Evolutionary conservation across 768 basidiomycete genomes (phyloP).

Genomic region (Naganishia vaughanmartiniae): DNA sequence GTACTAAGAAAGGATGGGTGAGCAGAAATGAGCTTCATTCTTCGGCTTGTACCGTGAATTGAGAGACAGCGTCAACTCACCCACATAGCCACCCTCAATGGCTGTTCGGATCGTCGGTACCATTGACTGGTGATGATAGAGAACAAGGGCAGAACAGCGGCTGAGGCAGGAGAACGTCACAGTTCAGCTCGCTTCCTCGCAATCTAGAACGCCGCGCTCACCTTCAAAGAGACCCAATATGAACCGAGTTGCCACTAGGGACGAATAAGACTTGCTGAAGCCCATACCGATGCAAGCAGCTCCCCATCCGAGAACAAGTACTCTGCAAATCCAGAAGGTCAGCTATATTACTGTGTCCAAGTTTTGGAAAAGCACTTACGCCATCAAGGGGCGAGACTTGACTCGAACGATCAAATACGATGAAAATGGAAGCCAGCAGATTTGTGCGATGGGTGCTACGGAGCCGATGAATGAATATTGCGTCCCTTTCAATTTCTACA

Average conservation of each 20-base stretch:
- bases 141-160: slow-evolving; percentile 51
- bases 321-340: neutral
- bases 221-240: slow-evolving; percentile 51
- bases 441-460: slow-evolving; percentile 47
- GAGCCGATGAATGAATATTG: slow-evolving; percentile 40
- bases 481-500: slow-evolving; percentile 12
- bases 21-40: neutral
- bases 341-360: neutral
- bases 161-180: neutral
- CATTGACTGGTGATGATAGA: slow-evolving; percentile 52
- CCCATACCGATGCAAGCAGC: slow-evolving; percentile 40
- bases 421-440: slow-evolving; percentile 49
- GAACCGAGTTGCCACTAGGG: slow-evolving; percentile 50
- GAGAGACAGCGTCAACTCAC: neutral
- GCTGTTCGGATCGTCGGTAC: slow-evolving; percentile 58
- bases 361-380: slow-evolving; percentile 23
- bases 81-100: slow-evolving; percentile 55
- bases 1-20: slow-evolving; percentile 34
- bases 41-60: neutral
- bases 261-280: slow-evolving; percentile 35
- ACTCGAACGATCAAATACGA: slow-evolving; percentile 48
- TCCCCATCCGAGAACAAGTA: slow-evolving; percentile 48
- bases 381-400: slow-evolving; percentile 44
- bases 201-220: neutral
- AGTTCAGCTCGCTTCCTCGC: neutral